Conservation (phyloP, 108 stramenopile genomes). For the Fragilaria crotonensis region DNA sequence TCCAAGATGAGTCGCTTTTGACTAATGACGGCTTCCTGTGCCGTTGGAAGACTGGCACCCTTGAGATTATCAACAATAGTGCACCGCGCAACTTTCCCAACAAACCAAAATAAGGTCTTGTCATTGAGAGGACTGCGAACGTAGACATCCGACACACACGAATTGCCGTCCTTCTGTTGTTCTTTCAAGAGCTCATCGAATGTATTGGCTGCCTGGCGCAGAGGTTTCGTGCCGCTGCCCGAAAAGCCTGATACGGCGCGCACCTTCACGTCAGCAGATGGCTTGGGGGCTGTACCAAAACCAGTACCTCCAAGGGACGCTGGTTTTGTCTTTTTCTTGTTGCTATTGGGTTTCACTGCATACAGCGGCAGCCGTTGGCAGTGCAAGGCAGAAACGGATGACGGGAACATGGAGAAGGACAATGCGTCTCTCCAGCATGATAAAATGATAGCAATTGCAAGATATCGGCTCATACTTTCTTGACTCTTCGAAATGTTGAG, state of each 20-base stretch:
- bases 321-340: too few relatives aligned
- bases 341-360: too few relatives aligned
- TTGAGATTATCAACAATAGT: conserved; percentile 4
- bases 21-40: conserved; percentile 37
- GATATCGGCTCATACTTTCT: too few relatives aligned
- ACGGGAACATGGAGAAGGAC: too few relatives aligned
- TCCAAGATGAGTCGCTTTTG: conserved; percentile 82
- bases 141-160: conserved; percentile 51
- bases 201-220: conserved; percentile 59
- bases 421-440: too few relatives aligned
- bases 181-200: conserved; percentile 67
- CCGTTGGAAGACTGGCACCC: conserved; percentile 23
- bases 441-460: too few relatives aligned
- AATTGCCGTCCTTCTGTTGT: conserved; percentile 3
- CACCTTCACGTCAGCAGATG: conserved; percentile 16
- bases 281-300: too few relatives aligned
- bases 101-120: conserved; percentile 58
- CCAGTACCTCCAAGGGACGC: too few relatives aligned
- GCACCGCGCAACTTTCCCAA: conserved; percentile 59
- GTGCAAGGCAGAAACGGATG: too few relatives aligned
- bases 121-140: conserved; percentile 60
- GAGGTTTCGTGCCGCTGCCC: conserved; percentile 57
- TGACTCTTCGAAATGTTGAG: too few relatives aligned
- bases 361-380: too few relatives aligned
- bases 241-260: conserved; percentile 50